Conservation (phyloP, 2,329 filamentous ascomycete species). For the Cytospora piceae region DNA sequence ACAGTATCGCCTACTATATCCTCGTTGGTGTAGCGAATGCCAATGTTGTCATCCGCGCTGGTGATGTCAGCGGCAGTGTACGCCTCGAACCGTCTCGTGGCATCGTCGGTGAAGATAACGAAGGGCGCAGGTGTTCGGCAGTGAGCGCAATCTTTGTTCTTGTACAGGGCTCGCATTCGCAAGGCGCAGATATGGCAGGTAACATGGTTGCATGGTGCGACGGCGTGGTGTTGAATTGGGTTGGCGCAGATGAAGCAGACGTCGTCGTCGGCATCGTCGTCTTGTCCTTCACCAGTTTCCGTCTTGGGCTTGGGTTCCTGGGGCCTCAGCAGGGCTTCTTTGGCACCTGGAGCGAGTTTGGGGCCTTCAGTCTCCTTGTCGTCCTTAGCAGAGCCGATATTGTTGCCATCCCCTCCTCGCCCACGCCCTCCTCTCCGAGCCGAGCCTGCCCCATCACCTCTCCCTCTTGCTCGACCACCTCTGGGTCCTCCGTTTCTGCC, state of each 20-base stretch:
- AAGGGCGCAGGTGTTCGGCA: constrained; percentile 79
- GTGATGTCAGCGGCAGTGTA: constrained; percentile 75
- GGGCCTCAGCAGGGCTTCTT: constrained; percentile 21
- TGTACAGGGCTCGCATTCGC: constrained; percentile 90
- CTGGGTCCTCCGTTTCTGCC: constrained; percentile 50
- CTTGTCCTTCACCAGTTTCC: constrained; percentile 10
- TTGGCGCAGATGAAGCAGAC: constrained; percentile 98
- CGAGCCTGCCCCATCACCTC: constrained; percentile 38
- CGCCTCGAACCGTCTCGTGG: constrained; percentile 82
- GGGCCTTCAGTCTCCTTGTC: constrained; percentile 21
- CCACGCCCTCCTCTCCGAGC: constrained; percentile 44
- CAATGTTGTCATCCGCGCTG: constrained; percentile 80
- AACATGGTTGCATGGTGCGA: constrained; percentile 93
- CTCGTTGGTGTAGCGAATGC: constrained; percentile 86
- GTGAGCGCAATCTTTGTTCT: constrained; percentile 95
- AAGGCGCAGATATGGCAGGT: constrained; percentile 96
- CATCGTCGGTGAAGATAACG: constrained; percentile 91
- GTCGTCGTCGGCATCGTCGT: constrained; percentile 63
- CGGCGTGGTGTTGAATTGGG: constrained; percentile 80
- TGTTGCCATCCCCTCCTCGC: constrained; percentile 37
- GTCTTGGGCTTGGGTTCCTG: constrained; percentile 21
- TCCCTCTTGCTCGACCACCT: constrained; percentile 47
- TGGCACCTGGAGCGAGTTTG: constrained; percentile 21
- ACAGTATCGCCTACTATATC: constrained; percentile 92
- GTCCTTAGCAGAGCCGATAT: constrained; percentile 20